Evolutionary conservation across 768 basidiomycete species (phyloP).

Genomic region (Tylopilus sp.): DNA sequence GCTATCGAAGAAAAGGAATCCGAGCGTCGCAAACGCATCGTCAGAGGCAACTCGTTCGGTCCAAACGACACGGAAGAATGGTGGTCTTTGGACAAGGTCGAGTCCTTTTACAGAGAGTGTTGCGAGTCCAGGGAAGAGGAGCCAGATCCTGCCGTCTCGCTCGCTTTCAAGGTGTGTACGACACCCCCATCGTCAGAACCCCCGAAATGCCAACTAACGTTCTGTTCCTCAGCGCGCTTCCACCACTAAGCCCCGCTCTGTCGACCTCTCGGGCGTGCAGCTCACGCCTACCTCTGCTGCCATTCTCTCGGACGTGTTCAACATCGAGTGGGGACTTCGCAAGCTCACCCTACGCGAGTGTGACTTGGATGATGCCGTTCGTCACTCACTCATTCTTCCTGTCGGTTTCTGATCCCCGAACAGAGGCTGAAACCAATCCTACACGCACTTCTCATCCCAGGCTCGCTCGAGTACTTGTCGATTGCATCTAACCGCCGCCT

Average conservation of each 20-base stretch:
- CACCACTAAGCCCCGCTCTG: conserved; percentile 55
- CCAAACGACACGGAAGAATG: conserved; percentile 50
- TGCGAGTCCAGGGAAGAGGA: conserved; percentile 73
- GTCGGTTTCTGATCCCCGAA: background rate
- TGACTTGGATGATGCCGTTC: conserved; percentile 78
- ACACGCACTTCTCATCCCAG: conserved; percentile 84
- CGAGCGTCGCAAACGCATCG: conserved; percentile 62
- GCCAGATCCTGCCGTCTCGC: conserved; percentile 61
- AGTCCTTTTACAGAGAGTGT: conserved; percentile 84
- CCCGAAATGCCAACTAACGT: background rate
- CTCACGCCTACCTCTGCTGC: conserved; percentile 67
- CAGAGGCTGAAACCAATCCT: conserved; percentile 86
- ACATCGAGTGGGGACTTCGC: conserved; percentile 88
- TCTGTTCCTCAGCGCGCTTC: conserved; percentile 44
- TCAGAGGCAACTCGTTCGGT: conserved; percentile 49
- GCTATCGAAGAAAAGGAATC: conserved; percentile 75
- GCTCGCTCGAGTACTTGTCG: conserved; percentile 75
- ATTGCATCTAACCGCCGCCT: conserved; percentile 84
- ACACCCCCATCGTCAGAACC: background rate
- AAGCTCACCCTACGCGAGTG: conserved; percentile 86
- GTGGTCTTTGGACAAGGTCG: conserved; percentile 86
- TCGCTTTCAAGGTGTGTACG: conserved; percentile 61
- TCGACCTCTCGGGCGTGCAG: conserved; percentile 79
- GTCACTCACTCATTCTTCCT: conserved; percentile 1
- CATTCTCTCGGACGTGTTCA: conserved; percentile 86